A percentile compares a stretch with the other conserved stretches of the same genome.
phyloP scores from a whole-genome alignment of 257 asterid genomes.

The Cordia subcordata region DNA sequence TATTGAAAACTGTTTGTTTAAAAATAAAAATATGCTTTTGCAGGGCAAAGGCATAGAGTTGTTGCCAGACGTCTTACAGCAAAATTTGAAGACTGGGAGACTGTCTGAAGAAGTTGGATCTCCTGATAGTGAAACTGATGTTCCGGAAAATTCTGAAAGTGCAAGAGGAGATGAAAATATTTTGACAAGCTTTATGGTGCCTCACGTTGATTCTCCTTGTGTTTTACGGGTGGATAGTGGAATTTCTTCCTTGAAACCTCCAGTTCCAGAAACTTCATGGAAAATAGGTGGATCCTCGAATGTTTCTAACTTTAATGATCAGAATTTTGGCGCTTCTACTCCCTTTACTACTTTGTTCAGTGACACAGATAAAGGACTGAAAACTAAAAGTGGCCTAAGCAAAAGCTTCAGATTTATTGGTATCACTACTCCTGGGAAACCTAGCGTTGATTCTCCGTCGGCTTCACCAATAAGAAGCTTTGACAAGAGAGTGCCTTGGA shows the following conservation, averaged over 20 bases:
- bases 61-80: constrained; percentile 69
- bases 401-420: constrained; percentile 20
- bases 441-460: constrained; percentile 13
- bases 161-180: constrained; percentile 47
- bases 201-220: constrained; percentile 15
- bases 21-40: constrained; percentile 4
- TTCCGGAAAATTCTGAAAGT: constrained; percentile 29
- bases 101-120: constrained; percentile 37
- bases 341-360: constrained; percentile 12
- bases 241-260: constrained; percentile 14
- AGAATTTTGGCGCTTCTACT: constrained; percentile 19
- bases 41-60: constrained; percentile 75
- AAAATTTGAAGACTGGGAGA: constrained; percentile 59
- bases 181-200: constrained; percentile 46
- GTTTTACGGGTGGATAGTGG: constrained; percentile 15
- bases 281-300: constrained; percentile 20
- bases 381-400: constrained; percentile 16
- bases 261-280: constrained; percentile 12
- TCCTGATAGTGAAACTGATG: constrained; percentile 18
- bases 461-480: constrained; percentile 19
- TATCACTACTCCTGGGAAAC: constrained; percentile 7
- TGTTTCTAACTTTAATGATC: constrained; percentile 8
- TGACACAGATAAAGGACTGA: constrained; percentile 23
- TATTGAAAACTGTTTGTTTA: background rate
- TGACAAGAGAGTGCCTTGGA: constrained; percentile 16